Conservation (phyloP, 192 early-diverging fungal genomes). For the Mortierella alpina region DNA sequence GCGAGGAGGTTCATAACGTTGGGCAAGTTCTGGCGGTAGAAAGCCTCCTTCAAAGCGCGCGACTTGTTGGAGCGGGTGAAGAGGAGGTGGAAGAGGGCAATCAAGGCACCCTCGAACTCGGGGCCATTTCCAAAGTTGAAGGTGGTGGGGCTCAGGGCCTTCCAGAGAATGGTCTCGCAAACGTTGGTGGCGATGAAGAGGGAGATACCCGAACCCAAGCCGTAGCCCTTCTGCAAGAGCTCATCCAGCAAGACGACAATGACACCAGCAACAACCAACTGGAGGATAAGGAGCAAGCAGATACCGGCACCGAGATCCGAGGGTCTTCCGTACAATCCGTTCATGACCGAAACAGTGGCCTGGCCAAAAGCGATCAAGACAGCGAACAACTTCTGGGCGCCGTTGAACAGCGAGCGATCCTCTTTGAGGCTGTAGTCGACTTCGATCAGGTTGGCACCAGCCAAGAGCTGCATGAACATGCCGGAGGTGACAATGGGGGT, state of each 20-base stretch:
- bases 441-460: slow-evolving; percentile 98
- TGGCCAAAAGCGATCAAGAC: slow-evolving; percentile 99
- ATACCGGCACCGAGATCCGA: slow-evolving; percentile 97
- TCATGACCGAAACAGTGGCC: slow-evolving; percentile 98
- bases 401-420: slow-evolving; percentile 97
- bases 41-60: slow-evolving; percentile 95
- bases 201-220: slow-evolving; percentile 98
- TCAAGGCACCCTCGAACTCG: slow-evolving; percentile 98
- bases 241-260: slow-evolving; percentile 99
- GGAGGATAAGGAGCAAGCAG: slow-evolving; percentile 94
- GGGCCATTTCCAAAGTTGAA: slow-evolving; percentile 97
- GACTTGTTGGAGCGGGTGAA: slow-evolving; percentile 97
- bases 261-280: slow-evolving; percentile 95
- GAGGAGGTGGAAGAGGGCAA: slow-evolving; percentile 94
- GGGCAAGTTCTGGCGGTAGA: slow-evolving; percentile 89
- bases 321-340: slow-evolving; percentile 97
- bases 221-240: slow-evolving; percentile 99
- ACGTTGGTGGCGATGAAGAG: slow-evolving; percentile 99
- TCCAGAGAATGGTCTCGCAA: slow-evolving; percentile 99
- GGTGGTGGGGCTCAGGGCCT: slow-evolving; percentile 97
- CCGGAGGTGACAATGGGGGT: slow-evolving; percentile 99
- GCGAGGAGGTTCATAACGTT: slow-evolving; percentile 93
- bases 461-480: slow-evolving; percentile 99
- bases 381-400: slow-evolving; percentile 99
- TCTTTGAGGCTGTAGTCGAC: slow-evolving; percentile 99